Evolutionary conservation across 139 green algal genomes (phyloP).

Genomic region (Yamagishiella unicocca): DNA sequence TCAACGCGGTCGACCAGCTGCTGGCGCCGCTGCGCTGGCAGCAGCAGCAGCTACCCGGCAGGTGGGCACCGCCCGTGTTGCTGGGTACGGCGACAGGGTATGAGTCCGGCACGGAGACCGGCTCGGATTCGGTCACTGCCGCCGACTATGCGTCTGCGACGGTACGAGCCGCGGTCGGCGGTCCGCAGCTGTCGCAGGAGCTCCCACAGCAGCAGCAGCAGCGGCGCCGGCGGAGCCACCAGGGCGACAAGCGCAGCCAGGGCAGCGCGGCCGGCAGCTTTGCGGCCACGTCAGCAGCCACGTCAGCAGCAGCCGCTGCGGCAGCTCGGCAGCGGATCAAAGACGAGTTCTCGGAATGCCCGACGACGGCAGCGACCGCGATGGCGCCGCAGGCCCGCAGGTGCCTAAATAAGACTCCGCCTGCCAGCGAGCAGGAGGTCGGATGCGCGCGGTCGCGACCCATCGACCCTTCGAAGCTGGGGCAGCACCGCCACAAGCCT

Average conservation of each 20-base stretch:
- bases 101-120: conserved; percentile 1
- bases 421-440: too few species aligned
- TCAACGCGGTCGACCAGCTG: not conserved
- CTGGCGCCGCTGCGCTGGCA: not conserved
- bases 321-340: not conserved
- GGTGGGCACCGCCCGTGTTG: not conserved
- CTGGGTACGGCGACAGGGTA: not conserved
- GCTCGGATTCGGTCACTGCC: not conserved
- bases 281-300: not conserved
- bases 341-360: not conserved
- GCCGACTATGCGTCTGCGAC: too few species aligned
- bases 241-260: not conserved
- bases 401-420: too few species aligned
- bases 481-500: conserved; percentile 27
- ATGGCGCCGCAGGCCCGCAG: too few species aligned
- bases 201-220: not conserved
- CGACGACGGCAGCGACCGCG: not conserved
- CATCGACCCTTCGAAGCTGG: conserved; percentile 7
- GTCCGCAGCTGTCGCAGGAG: too few species aligned
- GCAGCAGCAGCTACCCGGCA: not conserved
- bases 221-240: not conserved
- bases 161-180: too few species aligned
- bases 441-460: conserved; percentile 7
- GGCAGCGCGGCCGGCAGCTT: too few species aligned
- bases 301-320: not conserved